Percentiles rank a stretch among this genome's conserved stretches.
These are phyloP conservation scores for Paradendryphiella salina DNA, from an alignment of 2,329 filamentous ascomycete species.

Conservation along the genomic window DNA sequence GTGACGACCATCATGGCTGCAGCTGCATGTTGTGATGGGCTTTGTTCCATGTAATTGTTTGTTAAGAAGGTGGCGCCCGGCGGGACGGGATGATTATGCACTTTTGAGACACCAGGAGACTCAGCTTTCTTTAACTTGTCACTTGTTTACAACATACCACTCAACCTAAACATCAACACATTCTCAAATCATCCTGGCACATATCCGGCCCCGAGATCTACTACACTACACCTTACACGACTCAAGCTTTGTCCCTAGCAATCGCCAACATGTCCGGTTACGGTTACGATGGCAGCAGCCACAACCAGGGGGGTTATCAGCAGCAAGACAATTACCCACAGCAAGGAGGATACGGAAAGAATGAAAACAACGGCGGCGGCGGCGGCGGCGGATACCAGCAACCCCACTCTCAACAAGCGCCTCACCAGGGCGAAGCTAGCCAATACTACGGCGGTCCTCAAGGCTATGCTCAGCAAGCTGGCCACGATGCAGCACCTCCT, in stretches of 20 bases:
- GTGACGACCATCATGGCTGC: slow-evolving; percentile 11
- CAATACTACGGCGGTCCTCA: slow-evolving; percentile 20
- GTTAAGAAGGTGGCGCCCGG: neutral
- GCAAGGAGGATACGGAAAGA: slow-evolving; percentile 10
- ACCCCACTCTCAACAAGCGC: slow-evolving; percentile 7
- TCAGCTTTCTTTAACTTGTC: neutral
- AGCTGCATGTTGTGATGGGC: neutral
- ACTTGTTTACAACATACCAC: neutral
- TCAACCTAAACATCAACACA: neutral
- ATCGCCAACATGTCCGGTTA: slow-evolving; percentile 18
- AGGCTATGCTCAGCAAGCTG: slow-evolving; percentile 19
- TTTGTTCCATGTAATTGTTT: neutral
- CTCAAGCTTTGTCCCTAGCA: neutral
- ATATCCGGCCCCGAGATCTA: neutral
- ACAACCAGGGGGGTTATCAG: slow-evolving; percentile 8
- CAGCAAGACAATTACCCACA: slow-evolving; percentile 6
- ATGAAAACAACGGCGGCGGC: slow-evolving; percentile 14
- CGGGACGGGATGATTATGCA: neutral
- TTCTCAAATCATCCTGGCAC: neutral
- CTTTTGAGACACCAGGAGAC: neutral
- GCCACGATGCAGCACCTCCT: slow-evolving; percentile 4
- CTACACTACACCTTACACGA: neutral
- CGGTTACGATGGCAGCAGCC: slow-evolving; percentile 6
- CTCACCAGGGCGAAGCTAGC: slow-evolving; percentile 13
- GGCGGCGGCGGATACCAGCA: slow-evolving; percentile 16